Evolutionary conservation across 176 grass and related monocot species (phyloP), one percentile per base, ranked within the genome.

Genomic region (Canna indica): DNA sequence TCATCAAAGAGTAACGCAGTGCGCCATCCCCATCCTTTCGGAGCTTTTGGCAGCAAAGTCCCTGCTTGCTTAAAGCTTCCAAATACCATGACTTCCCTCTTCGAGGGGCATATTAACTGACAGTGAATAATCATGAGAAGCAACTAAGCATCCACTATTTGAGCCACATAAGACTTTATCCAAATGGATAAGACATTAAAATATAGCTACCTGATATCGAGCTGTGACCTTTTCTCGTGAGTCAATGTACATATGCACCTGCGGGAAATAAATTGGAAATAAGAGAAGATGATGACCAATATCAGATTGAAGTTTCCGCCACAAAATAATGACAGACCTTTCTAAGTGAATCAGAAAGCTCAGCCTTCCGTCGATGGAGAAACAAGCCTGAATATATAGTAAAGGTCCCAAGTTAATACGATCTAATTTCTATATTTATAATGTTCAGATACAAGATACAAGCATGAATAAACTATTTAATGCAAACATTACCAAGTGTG

Each of bases 21-120:
- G 69, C 89, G 94, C 94, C 94, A 97, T 66, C 94, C 94, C 94
- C 94, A 97, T 17, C 94, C 94, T 75, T 97, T 97, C 12, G 89
- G 94, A 59, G 94, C 86, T 69, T 97, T 97, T 3, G 94, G 94
- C 36, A 97, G 53, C n/a, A 97, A 78, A 1, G 94, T 97, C 38
- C 94, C 93, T 0, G 93, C 83, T 73, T 92, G 93, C 80, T 97
- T 97, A 45, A 97, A 86, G 71, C 82, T 90, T 75, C 94, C 94
- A 64, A 92, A 92, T 69, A 88, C 84, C 89, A 99, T 87, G 11
- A 93, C 82, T 48, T 99, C 89, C 34, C 89, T 85, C 77, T 99
- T 93, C 24, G 89, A 99, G 74, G 94, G 94, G 56, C 89, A 99
- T 62, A 99, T 93, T 82, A 99, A 84, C 94, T 99, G 81, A 18